Evolutionary conservation across 2,329 filamentous ascomycete genomes (phyloP), one percentile per base, ranked within the genome.

Genomic region (Venturia carpophila): DNA sequence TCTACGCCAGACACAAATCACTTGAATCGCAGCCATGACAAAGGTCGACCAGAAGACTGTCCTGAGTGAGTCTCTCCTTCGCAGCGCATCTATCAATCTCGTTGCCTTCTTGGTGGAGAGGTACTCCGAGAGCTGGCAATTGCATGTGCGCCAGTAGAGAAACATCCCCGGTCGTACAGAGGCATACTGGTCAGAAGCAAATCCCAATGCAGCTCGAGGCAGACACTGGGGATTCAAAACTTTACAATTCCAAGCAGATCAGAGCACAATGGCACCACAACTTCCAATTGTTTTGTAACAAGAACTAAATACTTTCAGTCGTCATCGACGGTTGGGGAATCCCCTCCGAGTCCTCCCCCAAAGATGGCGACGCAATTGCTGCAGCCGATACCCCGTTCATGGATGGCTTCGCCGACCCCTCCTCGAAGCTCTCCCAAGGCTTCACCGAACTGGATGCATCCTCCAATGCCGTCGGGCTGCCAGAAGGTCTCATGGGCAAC

Each of bases 241-340:
- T 9, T 15, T 41, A 41, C 39, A 49, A 7, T 24, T 13, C n/a
- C n/a, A 13, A 49, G 45, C n/a, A 24, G n/a, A 24, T 49, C n/a
- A 49, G 82, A 70, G 74, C 82, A 68, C 76, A 86, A 68, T 71
- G 84, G 66, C 84, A 84, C 70, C 73, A 86, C 66, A 82, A 86
- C 74, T 71, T 84, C 66, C 66, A 79, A 78, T 66, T 85, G 82
- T 82, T 82, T 86, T 83, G 84, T 83, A 67, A 39, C n/a, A 7
- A 3, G 82, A 71, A 75, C 84, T 74, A 73, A 85, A 58, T 74
- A 70, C 71, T 62, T 74, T 82, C 74, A 92, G 89, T 99, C 84
- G 94, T 97, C 79, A 99, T 99, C 83, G 94, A 99, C 81, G 94
- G 94, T 74, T 99, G 94, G 94, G 94, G 94, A 75, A 86, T 97